These are phyloP conservation scores for Prorocentrum cordatum DNA, from an alignment of 169 alveolate species.

Conservation along the genomic window DNA sequence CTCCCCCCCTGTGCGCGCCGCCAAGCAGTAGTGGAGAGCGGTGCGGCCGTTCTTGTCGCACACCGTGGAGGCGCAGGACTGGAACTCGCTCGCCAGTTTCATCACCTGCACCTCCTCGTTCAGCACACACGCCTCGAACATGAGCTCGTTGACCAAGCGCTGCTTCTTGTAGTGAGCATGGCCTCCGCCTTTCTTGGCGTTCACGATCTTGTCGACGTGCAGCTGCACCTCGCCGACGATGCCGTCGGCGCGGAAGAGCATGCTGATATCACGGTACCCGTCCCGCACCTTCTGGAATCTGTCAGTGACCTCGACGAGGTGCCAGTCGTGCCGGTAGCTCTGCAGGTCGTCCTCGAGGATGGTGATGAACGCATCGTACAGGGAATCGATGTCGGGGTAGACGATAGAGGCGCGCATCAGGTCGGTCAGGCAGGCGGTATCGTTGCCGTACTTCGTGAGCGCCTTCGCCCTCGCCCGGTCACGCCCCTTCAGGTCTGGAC, in stretches of 20 bases:
- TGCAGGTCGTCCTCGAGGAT: too few species aligned
- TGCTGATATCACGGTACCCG: slow-evolving; percentile 42
- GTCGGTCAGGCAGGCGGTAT: slow-evolving; percentile 26
- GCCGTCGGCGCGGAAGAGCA: slow-evolving; percentile 17
- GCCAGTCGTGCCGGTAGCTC: too few species aligned
- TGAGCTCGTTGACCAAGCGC: slow-evolving; percentile 41
- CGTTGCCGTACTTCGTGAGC: slow-evolving; percentile 53
- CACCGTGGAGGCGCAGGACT: too few species aligned
- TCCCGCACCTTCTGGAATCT: too few species aligned
- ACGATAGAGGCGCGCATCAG: slow-evolving; percentile 62
- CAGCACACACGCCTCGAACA: slow-evolving; percentile 51
- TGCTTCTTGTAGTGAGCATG: slow-evolving; percentile 33
- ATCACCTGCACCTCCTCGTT: slow-evolving; percentile 40
- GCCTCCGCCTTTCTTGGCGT: slow-evolving; percentile 42
- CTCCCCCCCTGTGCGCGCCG: too few species aligned
- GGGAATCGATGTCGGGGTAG: slow-evolving; percentile 33
- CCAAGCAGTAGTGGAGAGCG: too few species aligned
- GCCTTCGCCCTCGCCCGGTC: slow-evolving; percentile 38
- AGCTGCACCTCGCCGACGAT: neutral
- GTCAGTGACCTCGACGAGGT: too few species aligned
- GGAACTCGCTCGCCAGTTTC: too few species aligned
- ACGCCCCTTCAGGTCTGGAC: neutral
- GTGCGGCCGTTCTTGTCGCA: too few species aligned
- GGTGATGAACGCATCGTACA: too few species aligned
- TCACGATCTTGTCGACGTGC: neutral